Conservation (phyloP, 139 green algal genomes). For the Medakamo hakoo region DNA sequence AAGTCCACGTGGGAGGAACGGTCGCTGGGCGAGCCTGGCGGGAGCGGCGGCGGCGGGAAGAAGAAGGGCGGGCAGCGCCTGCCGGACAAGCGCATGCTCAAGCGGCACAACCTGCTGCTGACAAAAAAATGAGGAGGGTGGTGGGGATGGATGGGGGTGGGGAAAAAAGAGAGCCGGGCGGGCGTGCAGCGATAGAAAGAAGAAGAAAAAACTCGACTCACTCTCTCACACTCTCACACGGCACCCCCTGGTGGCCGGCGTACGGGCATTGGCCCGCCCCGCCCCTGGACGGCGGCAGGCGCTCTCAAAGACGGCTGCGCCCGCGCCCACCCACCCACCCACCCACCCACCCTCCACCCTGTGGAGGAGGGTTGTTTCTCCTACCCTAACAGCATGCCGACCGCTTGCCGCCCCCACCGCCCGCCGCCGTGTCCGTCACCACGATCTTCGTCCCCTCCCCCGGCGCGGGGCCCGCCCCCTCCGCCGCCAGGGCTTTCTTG, state of each 20-base stretch:
- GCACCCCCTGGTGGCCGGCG: too few species aligned
- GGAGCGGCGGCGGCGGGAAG: slow-evolving; percentile 2
- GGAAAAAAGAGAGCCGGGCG: not conserved
- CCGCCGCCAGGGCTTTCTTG: slow-evolving; percentile 63
- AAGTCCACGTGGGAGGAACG: slow-evolving; percentile 61
- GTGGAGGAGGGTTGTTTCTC: not conserved
- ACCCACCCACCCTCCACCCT: too few species aligned
- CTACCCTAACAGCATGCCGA: not conserved
- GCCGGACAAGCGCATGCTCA: not conserved
- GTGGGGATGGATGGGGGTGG: not conserved
- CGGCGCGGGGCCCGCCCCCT: slow-evolving; percentile 5
- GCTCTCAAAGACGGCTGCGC: too few species aligned
- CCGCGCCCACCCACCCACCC: too few species aligned
- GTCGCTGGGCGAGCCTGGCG: slow-evolving; percentile 2
- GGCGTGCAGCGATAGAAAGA: not conserved
- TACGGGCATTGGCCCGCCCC: too few species aligned
- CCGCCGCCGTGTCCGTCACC: not conserved
- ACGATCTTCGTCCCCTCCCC: not conserved
- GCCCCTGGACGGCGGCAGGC: too few species aligned
- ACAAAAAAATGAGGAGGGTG: not conserved
- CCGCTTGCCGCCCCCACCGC: not conserved
- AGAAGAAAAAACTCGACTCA: not conserved
- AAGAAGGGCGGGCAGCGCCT: not conserved
- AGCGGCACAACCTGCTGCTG: not conserved
- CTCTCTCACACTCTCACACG: too few species aligned